Evolutionary conservation across 805 yeast species (phyloP).

Genomic region (Candida sakaeoensis): DNA sequence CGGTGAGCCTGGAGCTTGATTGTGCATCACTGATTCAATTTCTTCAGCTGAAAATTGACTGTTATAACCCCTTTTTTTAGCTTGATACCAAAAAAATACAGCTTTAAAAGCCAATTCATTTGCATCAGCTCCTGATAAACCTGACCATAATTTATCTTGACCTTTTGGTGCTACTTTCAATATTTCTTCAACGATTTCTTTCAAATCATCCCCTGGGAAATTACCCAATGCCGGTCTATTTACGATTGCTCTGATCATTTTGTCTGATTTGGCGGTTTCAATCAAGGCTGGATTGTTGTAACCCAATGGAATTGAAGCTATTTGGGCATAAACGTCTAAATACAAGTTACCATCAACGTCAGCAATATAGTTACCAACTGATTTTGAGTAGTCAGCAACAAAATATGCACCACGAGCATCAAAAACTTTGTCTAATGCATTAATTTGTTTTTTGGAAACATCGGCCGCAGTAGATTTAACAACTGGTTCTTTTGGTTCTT

Average conservation of each 20-base stretch:
- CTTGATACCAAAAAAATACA: slow-evolving; percentile 76
- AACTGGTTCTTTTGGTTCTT: slow-evolving; percentile 72
- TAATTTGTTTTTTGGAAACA: slow-evolving; percentile 48
- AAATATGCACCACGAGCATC: slow-evolving; percentile 74
- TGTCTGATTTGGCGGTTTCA: slow-evolving; percentile 65
- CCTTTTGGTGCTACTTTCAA: slow-evolving; percentile 77
- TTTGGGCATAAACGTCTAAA: slow-evolving; percentile 78
- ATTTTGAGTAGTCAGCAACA: slow-evolving; percentile 70
- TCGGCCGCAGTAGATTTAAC: slow-evolving; percentile 43
- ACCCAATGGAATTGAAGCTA: slow-evolving; percentile 81
- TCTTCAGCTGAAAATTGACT: slow-evolving; percentile 67
- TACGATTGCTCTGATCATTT: slow-evolving; percentile 67
- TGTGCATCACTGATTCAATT: slow-evolving; percentile 69
- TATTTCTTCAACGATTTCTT: slow-evolving; percentile 47
- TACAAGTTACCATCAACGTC: slow-evolving; percentile 76
- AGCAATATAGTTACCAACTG: slow-evolving; percentile 73
- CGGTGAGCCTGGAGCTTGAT: slow-evolving; percentile 85
- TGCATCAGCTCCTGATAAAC: slow-evolving; percentile 83
- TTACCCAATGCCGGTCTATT: slow-evolving; percentile 85
- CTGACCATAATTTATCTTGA: slow-evolving; percentile 72
- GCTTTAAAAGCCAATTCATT: slow-evolving; percentile 88
- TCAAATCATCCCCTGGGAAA: slow-evolving; percentile 68
- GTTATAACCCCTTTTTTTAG: slow-evolving; percentile 60
- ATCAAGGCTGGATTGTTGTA: slow-evolving; percentile 78
- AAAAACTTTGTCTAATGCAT: slow-evolving; percentile 55